phyloP scores from a whole-genome alignment of 2,329 filamentous ascomycete genomes.

The Simplicillium aogashimaense region DNA sequence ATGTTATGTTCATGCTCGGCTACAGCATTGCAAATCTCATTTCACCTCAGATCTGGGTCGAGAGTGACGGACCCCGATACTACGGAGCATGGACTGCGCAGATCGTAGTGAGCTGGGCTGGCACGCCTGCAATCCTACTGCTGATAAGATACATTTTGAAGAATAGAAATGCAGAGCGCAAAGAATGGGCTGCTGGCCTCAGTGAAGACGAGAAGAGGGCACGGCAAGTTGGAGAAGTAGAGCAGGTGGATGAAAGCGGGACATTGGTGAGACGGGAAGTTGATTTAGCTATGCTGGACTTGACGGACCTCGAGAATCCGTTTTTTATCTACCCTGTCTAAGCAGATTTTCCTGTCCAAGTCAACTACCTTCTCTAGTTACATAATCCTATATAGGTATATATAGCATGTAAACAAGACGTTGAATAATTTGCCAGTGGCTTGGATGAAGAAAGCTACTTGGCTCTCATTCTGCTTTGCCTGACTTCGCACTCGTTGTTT shows the following conservation, averaged over 20 bases:
- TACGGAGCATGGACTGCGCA: slow-evolving; percentile 15
- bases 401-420: too few species aligned
- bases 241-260: slow-evolving; percentile 16
- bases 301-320: slow-evolving; percentile 28
- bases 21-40: slow-evolving; percentile 23
- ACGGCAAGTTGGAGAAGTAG: slow-evolving; percentile 16
- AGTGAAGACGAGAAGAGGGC: slow-evolving; percentile 11
- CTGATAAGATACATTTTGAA: slow-evolving; percentile 21
- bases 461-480: too few species aligned
- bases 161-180: slow-evolving; percentile 19
- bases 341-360: too few species aligned
- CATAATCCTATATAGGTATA: too few species aligned
- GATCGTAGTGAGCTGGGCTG: slow-evolving; percentile 21
- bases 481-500: too few species aligned
- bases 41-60: slow-evolving; percentile 24
- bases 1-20: slow-evolving; percentile 27
- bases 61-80: slow-evolving; percentile 15
- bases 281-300: slow-evolving; percentile 23
- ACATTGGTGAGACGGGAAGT: slow-evolving; percentile 18
- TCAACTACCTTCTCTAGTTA: too few species aligned
- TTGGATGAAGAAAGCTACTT: too few species aligned
- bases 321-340: slow-evolving; percentile 21
- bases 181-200: slow-evolving; percentile 15
- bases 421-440: too few species aligned
- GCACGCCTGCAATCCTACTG: slow-evolving; percentile 21